A percentile compares a stretch with the other conserved stretches of the same genome.
Conservation (phyloP, 495 filamentous ascomycete species). For the Podospora sp. region DNA sequence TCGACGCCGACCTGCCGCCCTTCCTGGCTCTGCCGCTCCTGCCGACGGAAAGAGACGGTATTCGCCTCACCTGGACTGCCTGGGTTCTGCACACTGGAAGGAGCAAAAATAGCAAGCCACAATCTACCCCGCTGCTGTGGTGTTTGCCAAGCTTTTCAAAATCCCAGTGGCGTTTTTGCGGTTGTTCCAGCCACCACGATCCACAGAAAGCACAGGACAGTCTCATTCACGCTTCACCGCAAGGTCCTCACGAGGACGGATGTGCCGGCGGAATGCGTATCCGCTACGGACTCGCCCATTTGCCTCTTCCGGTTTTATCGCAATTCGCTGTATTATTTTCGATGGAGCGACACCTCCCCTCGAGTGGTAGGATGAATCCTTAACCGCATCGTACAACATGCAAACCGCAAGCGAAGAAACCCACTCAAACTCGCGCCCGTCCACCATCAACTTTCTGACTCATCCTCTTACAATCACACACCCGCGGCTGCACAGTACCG, state of each 20-base stretch:
- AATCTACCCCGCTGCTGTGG: conserved; percentile 16
- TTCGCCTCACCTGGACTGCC: conserved; percentile 3
- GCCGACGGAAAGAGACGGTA: conserved; percentile 9
- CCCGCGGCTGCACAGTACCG: not conserved
- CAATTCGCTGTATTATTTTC: not conserved
- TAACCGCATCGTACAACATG: conserved; percentile 1
- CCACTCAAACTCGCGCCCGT: conserved; percentile 16
- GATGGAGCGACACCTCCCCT: not conserved
- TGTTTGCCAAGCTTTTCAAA: not conserved
- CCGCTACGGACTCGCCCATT: not conserved
- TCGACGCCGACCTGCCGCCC: conserved; percentile 11
- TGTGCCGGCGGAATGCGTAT: not conserved
- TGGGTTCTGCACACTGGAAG: not conserved
- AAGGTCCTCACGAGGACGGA: not conserved
- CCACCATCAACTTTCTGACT: conserved; percentile 9
- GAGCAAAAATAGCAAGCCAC: conserved; percentile 20
- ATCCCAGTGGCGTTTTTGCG: not conserved
- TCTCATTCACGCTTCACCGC: not conserved
- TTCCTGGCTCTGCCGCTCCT: conserved; percentile 8
- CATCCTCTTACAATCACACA: conserved; percentile 7
- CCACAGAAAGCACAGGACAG: not conserved
- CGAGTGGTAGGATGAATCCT: not conserved
- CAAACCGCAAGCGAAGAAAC: conserved; percentile 14
- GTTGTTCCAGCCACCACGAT: conserved; percentile 6
- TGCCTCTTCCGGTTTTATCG: not conserved